These are phyloP conservation scores for Talaromyces proteolyticus DNA, from an alignment of 495 filamentous ascomycete genomes.

Conservation along the genomic window DNA sequence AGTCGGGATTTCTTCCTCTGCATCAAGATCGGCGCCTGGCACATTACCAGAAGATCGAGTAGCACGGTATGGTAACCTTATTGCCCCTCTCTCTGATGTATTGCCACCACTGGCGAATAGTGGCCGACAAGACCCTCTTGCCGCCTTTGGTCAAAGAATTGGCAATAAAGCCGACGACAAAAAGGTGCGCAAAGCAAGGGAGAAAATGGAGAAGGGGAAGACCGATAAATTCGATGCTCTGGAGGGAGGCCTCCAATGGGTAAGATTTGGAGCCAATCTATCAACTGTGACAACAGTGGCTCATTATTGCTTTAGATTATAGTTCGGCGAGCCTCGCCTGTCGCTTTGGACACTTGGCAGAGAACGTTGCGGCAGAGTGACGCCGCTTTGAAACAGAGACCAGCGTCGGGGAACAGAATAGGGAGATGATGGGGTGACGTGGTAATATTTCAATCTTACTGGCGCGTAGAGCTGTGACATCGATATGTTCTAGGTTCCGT, in stretches of 20 bases:
- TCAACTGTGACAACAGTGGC: background rate
- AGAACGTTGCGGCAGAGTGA: background rate
- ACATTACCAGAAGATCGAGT: background rate
- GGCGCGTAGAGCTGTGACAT: too few species aligned
- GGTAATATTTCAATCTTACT: too few species aligned
- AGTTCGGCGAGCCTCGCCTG: background rate
- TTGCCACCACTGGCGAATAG: background rate
- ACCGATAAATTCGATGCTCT: background rate
- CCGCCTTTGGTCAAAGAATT: background rate
- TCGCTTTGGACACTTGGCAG: background rate
- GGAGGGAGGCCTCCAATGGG: background rate
- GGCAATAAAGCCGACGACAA: background rate
- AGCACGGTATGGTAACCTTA: background rate
- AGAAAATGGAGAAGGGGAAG: background rate
- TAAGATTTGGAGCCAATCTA: background rate
- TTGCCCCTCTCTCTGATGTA: background rate
- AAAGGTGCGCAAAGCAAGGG: background rate
- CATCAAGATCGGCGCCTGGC: background rate
- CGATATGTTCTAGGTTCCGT: too few species aligned
- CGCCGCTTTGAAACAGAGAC: background rate
- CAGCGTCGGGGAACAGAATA: background rate
- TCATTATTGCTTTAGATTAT: background rate
- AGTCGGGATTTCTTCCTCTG: background rate
- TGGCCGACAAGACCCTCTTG: background rate
- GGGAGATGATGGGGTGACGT: too few species aligned